Percentiles rank a stretch among this genome's conserved stretches.
Conservation (phyloP, 352 stramenopile species). For the Elongisporangium undulatum region DNA sequence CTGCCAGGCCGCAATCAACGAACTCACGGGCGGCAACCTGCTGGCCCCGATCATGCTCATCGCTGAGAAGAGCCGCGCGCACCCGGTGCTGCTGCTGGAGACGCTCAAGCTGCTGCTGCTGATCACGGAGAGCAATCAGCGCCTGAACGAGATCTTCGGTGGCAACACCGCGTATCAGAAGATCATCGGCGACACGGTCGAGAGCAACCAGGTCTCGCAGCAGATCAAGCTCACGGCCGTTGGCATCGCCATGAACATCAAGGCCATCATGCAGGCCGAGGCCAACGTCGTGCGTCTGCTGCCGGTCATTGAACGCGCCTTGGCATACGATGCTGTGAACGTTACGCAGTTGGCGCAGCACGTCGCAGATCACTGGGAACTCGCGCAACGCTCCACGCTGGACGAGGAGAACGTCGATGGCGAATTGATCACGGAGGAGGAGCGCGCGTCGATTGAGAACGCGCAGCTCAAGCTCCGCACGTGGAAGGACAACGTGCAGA, state of each 20-base stretch:
- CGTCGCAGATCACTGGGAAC: constrained; percentile 46
- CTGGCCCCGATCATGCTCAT: constrained; percentile 76
- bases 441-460: constrained; percentile 52
- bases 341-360: constrained; percentile 75
- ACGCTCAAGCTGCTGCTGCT: constrained; percentile 78
- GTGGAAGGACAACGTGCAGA: constrained; percentile 82
- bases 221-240: constrained; percentile 53
- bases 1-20: constrained; percentile 71
- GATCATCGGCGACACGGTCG: constrained; percentile 60
- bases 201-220: constrained; percentile 46
- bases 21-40: constrained; percentile 72
- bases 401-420: constrained; percentile 66
- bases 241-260: constrained; percentile 77
- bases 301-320: constrained; percentile 57
- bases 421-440: constrained; percentile 51
- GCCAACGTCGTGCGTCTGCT: constrained; percentile 63
- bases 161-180: constrained; percentile 57
- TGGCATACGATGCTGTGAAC: constrained; percentile 77
- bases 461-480: constrained; percentile 64
- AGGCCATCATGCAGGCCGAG: constrained; percentile 68
- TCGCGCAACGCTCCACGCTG: constrained; percentile 54
- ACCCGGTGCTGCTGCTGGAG: constrained; percentile 65
- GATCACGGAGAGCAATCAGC: constrained; percentile 79
- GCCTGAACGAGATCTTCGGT: constrained; percentile 63
- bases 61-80: constrained; percentile 39